phyloP scores from a whole-genome alignment of 129 eudicot species.

The Dittrichia graveolens region DNA sequence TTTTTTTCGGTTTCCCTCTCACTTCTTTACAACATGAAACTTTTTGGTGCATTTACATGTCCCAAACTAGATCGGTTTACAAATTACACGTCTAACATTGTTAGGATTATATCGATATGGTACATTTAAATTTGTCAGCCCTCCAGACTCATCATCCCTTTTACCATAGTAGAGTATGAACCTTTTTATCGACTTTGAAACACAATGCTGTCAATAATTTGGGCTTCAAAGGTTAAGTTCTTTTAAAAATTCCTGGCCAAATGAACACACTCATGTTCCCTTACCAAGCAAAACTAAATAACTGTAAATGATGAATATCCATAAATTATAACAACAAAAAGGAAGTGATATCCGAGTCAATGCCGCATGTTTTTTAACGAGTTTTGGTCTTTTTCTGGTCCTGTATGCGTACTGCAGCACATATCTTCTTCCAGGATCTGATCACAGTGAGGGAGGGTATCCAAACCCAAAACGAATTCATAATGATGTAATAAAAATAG shows the following conservation, averaged over 20 bases:
- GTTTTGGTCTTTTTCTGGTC: slow-evolving; percentile 65
- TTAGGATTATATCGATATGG: too few species aligned
- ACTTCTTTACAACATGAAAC: too few species aligned
- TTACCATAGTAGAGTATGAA: too few species aligned
- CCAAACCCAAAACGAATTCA: slow-evolving; percentile 74
- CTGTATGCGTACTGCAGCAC: slow-evolving; percentile 44
- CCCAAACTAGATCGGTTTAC: too few species aligned
- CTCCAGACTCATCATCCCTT: too few species aligned
- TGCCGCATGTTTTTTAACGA: slow-evolving; percentile 35
- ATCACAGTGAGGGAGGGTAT: slow-evolving; percentile 68
- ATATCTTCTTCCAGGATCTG: slow-evolving; percentile 86
- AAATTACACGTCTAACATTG: too few species aligned
- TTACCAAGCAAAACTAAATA: slow-evolving; percentile 13
- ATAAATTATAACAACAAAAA: slow-evolving; percentile 16
- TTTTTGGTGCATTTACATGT: too few species aligned
- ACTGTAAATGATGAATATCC: background rate
- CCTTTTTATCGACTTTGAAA: too few species aligned
- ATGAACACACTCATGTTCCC: slow-evolving; percentile 19
- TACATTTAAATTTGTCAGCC: too few species aligned
- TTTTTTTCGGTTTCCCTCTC: too few species aligned
- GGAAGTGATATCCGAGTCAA: background rate
- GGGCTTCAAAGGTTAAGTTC: background rate
- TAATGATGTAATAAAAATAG: slow-evolving; percentile 63
- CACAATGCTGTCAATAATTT: too few species aligned
- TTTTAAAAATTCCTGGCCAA: slow-evolving; percentile 12